Conservation (phyloP, 2,329 filamentous ascomycete genomes). For the Ophiostoma montium region DNA sequence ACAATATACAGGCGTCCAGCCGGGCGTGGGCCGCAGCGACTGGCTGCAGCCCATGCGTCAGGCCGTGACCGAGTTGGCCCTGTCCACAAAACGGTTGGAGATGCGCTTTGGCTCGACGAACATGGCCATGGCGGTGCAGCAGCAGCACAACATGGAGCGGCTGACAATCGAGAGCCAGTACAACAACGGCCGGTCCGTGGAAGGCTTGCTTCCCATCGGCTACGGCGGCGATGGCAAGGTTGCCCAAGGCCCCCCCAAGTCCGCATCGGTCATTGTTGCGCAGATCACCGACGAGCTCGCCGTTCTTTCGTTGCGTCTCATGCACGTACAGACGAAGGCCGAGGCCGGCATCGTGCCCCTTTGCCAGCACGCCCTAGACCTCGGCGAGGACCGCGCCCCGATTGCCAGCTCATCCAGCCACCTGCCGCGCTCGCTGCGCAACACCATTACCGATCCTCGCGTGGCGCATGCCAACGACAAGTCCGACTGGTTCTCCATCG, state of each 20-base stretch:
- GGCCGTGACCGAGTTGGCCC: neutral
- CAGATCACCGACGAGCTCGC: neutral
- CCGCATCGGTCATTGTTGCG: neutral
- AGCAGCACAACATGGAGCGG: constrained; percentile 2
- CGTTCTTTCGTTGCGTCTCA: neutral
- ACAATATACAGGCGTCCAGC: too few relatives aligned
- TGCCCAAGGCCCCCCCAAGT: neutral
- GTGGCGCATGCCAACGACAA: neutral
- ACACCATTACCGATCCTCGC: neutral
- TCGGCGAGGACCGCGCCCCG: neutral
- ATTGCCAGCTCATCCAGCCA: neutral
- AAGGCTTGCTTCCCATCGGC: too few relatives aligned
- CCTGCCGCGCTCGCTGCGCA: neutral
- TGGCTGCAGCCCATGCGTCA: constrained; percentile 1
- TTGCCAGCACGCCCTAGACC: neutral
- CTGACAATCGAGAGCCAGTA: neutral
- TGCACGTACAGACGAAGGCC: neutral
- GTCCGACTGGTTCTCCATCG: neutral
- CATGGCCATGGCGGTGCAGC: neutral
- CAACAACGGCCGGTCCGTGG: neutral
- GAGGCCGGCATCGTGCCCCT: neutral
- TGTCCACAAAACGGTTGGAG: neutral
- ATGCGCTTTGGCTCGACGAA: constrained; percentile 3
- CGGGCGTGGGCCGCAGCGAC: neutral
- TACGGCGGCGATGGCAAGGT: neutral